phyloP scores from a whole-genome alignment of 495 filamentous ascomycete genomes.

The Haplographium delicatum region DNA sequence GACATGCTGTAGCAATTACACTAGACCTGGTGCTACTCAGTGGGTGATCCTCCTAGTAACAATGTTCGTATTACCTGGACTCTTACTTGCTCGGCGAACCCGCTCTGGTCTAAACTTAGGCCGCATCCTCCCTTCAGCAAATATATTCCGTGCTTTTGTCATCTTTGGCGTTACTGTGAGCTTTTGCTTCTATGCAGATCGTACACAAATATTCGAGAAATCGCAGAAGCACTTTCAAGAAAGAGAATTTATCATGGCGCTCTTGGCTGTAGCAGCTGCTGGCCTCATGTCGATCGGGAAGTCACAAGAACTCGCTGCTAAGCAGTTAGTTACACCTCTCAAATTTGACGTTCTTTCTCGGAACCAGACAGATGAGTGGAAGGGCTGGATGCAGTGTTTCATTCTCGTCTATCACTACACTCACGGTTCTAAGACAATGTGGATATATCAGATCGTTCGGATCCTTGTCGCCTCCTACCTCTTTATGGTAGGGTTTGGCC shows the following conservation, averaged over 20 bases:
- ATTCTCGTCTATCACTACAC: constrained; percentile 56
- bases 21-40: constrained; percentile 29
- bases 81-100: constrained; percentile 21
- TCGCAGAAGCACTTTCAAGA: constrained; percentile 43
- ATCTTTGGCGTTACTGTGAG: constrained; percentile 35
- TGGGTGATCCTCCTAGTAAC: constrained; percentile 28
- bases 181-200: constrained; percentile 53
- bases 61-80: constrained; percentile 26
- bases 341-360: constrained; percentile 41
- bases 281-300: constrained; percentile 34
- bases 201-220: constrained; percentile 51
- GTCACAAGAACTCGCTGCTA: background rate
- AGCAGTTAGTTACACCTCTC: constrained; percentile 4
- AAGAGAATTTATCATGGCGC: constrained; percentile 36
- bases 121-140: constrained; percentile 2
- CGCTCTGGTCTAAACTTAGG: background rate
- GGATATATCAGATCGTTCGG: constrained; percentile 49
- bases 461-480: constrained; percentile 55
- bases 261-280: constrained; percentile 27
- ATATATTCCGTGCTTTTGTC: constrained; percentile 3
- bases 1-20: constrained; percentile 53
- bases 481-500: constrained; percentile 56
- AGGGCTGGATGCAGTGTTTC: constrained; percentile 58
- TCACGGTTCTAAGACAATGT: constrained; percentile 42
- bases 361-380: constrained; percentile 58